Base-by-base conservation (phyloP, 495 filamentous ascomycete genomes). In the Podospora sp. region DNA sequence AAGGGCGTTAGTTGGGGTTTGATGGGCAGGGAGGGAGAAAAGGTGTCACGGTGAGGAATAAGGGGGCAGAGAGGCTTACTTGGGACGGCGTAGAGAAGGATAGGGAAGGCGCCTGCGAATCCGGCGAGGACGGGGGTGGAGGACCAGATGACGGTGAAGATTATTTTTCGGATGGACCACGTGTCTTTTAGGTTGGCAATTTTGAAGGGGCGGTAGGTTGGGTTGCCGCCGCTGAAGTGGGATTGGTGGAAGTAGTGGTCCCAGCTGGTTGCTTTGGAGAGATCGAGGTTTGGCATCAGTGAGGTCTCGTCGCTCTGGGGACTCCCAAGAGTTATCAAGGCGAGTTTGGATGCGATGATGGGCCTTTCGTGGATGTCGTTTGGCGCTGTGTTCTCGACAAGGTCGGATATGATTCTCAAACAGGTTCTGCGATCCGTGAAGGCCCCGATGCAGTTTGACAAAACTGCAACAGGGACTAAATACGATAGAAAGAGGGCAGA, bases 381-480 rank as follows among this genome's bases (percentile, higher is more conserved):
- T 24, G 61, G 61, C 27, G 40, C 36, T 6, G 61, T 29, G 49
- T 24, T 22, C 5, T 63, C 22, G 11, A 67, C 58, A 5, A 67
- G 49, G 36, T 57, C 18, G 24, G 46, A 35, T 26, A 67, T 52
- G 58, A 67, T 61, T 4, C n/a, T 46, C 1, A 67, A 2, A 7
- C 35, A 27, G 6, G 16, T 61, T 24, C 65, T 35, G 0, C 65
- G 35, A 14, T 35, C 50, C 6, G 65, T 67, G 58, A 61, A 67
- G 18, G 46, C 65, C 4, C 65, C 65, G n/a, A 67, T 26, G 40
- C 22, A 53, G 26, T 61, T 67, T 24, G 65, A 67, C 6, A 67
- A 46, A 1, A 67, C 49, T 2, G 58, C 65, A 14, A 46, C 21
- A 3, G 65, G 65, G 26, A 67, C 49, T 4, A 67, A 29, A 35